Conservation (phyloP, 1,139 yeast species). For the Diutina neorugosa region DNA sequence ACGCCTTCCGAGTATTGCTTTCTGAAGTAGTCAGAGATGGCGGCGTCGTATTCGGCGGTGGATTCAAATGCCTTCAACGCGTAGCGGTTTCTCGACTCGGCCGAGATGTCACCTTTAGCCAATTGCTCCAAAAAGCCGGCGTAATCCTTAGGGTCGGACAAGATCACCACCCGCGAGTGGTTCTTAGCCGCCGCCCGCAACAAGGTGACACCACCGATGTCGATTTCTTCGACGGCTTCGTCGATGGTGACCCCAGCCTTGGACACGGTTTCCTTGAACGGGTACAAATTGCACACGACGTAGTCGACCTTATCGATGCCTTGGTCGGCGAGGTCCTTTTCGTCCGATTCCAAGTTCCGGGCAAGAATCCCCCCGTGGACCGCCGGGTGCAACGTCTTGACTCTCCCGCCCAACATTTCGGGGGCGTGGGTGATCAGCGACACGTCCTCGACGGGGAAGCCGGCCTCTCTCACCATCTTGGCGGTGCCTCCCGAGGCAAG, state of each 20-base stretch:
- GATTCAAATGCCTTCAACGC: constrained; percentile 97
- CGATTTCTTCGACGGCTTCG: constrained; percentile 97
- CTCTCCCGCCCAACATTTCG: constrained; percentile 97
- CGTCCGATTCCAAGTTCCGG: constrained; percentile 82
- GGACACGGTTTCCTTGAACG: constrained; percentile 94
- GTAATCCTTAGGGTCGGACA: constrained; percentile 90
- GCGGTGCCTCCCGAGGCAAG: constrained; percentile 98
- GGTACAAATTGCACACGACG: constrained; percentile 95
- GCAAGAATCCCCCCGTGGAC: constrained; percentile 98
- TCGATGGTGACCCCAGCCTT: constrained; percentile 91
- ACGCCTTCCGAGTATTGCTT: constrained; percentile 87
- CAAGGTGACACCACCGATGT: constrained; percentile 95
- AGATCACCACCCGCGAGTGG: constrained; percentile 88
- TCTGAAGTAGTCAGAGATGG: constrained; percentile 94
- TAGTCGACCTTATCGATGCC: constrained; percentile 91
- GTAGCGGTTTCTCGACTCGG: constrained; percentile 63
- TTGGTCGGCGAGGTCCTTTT: constrained; percentile 73
- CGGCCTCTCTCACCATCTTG: constrained; percentile 86
- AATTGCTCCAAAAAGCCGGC: constrained; percentile 77
- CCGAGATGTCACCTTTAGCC: constrained; percentile 56
- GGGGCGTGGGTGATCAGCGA: constrained; percentile 94
- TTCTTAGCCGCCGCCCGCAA: constrained; percentile 98
- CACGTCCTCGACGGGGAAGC: constrained; percentile 95
- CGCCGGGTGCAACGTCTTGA: constrained; percentile 95
- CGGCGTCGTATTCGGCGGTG: constrained; percentile 94